Percentiles rank a stretch among this genome's conserved stretches.
phyloP scores from a whole-genome alignment of 768 basidiomycete species.

The Clavulina sp. region DNA sequence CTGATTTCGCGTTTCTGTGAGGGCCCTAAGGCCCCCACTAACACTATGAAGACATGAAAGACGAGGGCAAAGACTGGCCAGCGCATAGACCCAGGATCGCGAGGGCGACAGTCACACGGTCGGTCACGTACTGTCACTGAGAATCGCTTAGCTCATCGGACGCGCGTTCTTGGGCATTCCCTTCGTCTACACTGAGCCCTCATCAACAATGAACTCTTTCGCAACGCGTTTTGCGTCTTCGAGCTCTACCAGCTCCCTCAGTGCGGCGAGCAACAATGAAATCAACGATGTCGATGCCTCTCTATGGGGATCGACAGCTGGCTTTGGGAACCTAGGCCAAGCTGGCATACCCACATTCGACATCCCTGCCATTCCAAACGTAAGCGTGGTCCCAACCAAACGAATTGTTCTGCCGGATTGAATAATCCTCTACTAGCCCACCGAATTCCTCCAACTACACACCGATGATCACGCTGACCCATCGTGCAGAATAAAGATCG shows the following conservation, averaged over 20 bases:
- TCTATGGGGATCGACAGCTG: slow-evolving; percentile 74
- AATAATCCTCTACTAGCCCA: slow-evolving; percentile 40
- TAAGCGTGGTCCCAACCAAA: slow-evolving; percentile 17
- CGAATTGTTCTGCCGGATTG: background rate
- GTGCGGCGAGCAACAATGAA: slow-evolving; percentile 21
- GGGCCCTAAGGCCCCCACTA: background rate
- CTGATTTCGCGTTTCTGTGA: slow-evolving; percentile 10
- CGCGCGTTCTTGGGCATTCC: too few species aligned
- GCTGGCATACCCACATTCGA: slow-evolving; percentile 56
- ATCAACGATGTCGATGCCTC: slow-evolving; percentile 50
- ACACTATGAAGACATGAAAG: background rate
- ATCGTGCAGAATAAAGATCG: slow-evolving; percentile 89
- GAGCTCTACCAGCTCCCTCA: slow-evolving; percentile 1
- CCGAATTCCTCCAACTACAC: slow-evolving; percentile 78
- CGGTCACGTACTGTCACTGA: too few species aligned
- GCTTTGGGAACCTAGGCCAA: slow-evolving; percentile 51
- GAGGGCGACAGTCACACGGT: background rate
- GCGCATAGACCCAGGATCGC: background rate
- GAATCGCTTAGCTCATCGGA: too few species aligned
- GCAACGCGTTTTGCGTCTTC: slow-evolving; percentile 11
- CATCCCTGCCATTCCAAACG: slow-evolving; percentile 59
- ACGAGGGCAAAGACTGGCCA: background rate
- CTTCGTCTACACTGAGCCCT: too few species aligned
- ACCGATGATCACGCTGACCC: slow-evolving; percentile 94
- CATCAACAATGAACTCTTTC: slow-evolving; percentile 10